Base-by-base conservation (phyloP, 2,329 filamentous ascomycete species). In the Diaporthe velutina region DNA sequence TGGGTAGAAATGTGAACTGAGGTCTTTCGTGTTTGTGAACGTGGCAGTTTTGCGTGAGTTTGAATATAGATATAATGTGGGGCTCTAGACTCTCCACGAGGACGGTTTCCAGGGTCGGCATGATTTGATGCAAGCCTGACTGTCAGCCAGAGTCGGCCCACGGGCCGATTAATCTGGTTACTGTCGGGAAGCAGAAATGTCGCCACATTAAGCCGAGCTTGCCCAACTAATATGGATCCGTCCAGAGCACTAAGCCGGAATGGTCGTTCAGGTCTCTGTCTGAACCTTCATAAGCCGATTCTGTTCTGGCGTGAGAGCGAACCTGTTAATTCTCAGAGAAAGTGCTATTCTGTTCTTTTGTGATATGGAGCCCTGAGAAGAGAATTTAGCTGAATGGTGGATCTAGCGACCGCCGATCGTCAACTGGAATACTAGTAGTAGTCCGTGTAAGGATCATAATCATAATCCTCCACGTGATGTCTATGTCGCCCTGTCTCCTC, bases 151-250 rank as follows among this genome's bases (percentile, higher is more conserved):
- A 35, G 8, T 58, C 30, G 28, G 28, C 54, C 19, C 10, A 22
- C n/a, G 30, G 22, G 33, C 9, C 28, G 33, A 25, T 7, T n/a
- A n/a, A n/a, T 4, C 35, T 38, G 19, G 19, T 33, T 38, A 35
- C 28, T 66, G 19, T n/a, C 28, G 42, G 61, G 10, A n/a, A 25
- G 61, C 61, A 66, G 61, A 64, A 64, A 64, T 64, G 40, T 48
- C n/a, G 38, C 60, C 60, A 40, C 57, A 38, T 38, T 10, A 38
- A 38, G 35, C 35, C 35, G 35, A 10, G 35, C 35, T 38, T 38
- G 35, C 35, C 35, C 10, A 10, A 38, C 35, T 38, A 38, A 38
- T 38, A 6, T 38, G 5, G 35, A 57, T 57, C 30, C 54, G 17
- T 57, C 17, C 25, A 38, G 57, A 60, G 57, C 57, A 40, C 57